Evolutionary conservation across 345 rosid species (phyloP), one percentile per base, ranked within the genome.

Genomic region (Cardiospermum halicacabum): DNA sequence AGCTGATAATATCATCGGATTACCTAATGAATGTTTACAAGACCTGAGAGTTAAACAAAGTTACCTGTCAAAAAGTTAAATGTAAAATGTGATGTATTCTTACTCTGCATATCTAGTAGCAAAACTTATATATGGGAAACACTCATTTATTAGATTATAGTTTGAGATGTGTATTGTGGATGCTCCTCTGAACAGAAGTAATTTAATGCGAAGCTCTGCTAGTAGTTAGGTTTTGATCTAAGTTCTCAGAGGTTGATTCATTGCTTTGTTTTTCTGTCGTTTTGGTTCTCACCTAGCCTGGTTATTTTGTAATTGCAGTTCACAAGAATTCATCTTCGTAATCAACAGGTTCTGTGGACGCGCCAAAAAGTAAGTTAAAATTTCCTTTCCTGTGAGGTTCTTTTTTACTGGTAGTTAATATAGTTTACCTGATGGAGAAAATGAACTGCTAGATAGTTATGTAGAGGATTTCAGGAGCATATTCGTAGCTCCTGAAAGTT

Each of bases 271-370:
- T 45, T 36, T 39, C 37, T 37, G 63, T 12, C 1, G n/a, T n/a
- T 19, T 28, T 13, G 47, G 4, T 49, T 30, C 47, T 56, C 55
- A 67, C 56, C 58, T 51, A 42, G n/a, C 43, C 26, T 25, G 5
- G 28, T 65, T 30, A 58, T 51, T 43, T 27, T 63, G 28, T 60
- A 18, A 48, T 62, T 70, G 69, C 84, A 87, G 93, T 78, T 84
- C 53, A 34, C 65, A 56, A 78, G 89, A 66, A 80, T 87, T 72
- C 86, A 81, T 66, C 32, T 79, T 68, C 78, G 82, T 72, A 76
- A 79, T 74, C 75, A 56, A 58, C 81, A 65, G 68, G 72, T 53
- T 67, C 86, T 87, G 55, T 87, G 89, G 93, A 87, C 89, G 0
- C 81, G 89, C 61, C 89, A 87, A 72, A 82, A 84, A 69, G 92